Evolutionary conservation across 2,329 filamentous ascomycete genomes (phyloP).

Genomic region (Sphaerulina populicola): DNA sequence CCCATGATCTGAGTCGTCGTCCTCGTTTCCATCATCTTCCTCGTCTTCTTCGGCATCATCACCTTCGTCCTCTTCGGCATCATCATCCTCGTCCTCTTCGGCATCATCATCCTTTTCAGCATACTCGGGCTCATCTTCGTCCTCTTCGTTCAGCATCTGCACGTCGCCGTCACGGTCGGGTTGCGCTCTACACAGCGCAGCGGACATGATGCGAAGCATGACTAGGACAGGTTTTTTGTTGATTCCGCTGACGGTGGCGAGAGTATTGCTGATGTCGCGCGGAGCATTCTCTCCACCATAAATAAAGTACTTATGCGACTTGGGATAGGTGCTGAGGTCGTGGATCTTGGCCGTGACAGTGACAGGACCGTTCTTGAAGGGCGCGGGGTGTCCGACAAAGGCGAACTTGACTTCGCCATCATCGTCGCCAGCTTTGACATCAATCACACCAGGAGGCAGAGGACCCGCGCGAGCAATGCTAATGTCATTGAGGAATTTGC

Average conservation of each 20-base stretch:
- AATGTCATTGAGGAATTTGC: conserved; percentile 56
- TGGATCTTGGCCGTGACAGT: conserved; percentile 34
- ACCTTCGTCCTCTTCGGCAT: too few species aligned
- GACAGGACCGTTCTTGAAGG: conserved; percentile 23
- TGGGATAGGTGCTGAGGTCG: conserved; percentile 55
- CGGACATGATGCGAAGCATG: conserved; percentile 43
- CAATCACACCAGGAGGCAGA: conserved; percentile 43
- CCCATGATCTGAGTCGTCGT: conserved; percentile 24
- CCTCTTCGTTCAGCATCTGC: conserved; percentile 32
- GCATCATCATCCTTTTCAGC: conserved; percentile 36
- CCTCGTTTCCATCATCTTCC: conserved; percentile 34
- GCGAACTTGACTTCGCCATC: conserved; percentile 64
- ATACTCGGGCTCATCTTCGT: conserved; percentile 33
- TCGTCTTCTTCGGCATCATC: conserved; percentile 26
- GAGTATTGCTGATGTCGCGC: conserved; percentile 34
- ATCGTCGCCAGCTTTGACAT: conserved; percentile 55
- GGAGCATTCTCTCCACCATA: conserved; percentile 46
- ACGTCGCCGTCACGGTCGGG: conserved; percentile 37
- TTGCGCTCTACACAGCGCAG: conserved; percentile 29
- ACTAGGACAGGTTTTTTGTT: conserved; percentile 42
- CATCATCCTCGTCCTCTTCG: conserved; percentile 28
- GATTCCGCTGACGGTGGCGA: conserved; percentile 42
- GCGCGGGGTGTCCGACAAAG: conserved; percentile 32
- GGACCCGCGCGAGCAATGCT: conserved; percentile 35
- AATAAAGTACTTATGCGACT: conserved; percentile 49